phyloP scores from a whole-genome alignment of 2,329 filamentous ascomycete species.

The Fusarium sp. region DNA sequence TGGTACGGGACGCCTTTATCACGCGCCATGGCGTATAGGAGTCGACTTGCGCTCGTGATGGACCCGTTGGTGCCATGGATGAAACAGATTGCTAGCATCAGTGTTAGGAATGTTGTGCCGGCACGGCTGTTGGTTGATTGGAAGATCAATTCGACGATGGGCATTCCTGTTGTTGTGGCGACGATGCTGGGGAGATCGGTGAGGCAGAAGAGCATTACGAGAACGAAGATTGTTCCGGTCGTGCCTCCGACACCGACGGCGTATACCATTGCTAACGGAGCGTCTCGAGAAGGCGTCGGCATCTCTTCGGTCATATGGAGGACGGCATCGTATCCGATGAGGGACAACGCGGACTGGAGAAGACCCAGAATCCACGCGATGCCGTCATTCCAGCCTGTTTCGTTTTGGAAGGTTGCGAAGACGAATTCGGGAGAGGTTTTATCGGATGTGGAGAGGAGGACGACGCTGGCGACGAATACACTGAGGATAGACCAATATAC shows the following conservation, averaged over 20 bases:
- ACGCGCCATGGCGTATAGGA: constrained; percentile 52
- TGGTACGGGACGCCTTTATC: constrained; percentile 33
- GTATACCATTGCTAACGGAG: constrained; percentile 57
- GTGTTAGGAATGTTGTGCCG: constrained; percentile 54
- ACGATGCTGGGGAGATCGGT: constrained; percentile 53
- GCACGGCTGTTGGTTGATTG: constrained; percentile 56
- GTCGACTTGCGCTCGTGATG: constrained; percentile 56
- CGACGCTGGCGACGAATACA: constrained; percentile 58
- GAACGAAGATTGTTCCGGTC: constrained; percentile 54
- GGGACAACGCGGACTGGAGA: constrained; percentile 53
- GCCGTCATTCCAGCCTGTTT: constrained; percentile 59
- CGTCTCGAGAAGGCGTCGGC: constrained; percentile 55
- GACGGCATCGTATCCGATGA: constrained; percentile 58
- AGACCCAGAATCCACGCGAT: constrained; percentile 61
- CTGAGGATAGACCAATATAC: constrained; percentile 58
- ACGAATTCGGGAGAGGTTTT: constrained; percentile 58
- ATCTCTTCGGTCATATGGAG: constrained; percentile 62
- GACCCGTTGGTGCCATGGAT: constrained; percentile 60
- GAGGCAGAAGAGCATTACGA: constrained; percentile 57
- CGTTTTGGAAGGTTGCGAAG: constrained; percentile 59
- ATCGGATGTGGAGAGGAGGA: constrained; percentile 53
- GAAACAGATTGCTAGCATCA: constrained; percentile 58
- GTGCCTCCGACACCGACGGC: constrained; percentile 57
- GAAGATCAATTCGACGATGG: constrained; percentile 59
- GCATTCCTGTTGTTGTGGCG: constrained; percentile 55